These are phyloP conservation scores for Ocimum tenuiflorum DNA, from an alignment of 257 asterid genomes.

Conservation along the genomic window DNA sequence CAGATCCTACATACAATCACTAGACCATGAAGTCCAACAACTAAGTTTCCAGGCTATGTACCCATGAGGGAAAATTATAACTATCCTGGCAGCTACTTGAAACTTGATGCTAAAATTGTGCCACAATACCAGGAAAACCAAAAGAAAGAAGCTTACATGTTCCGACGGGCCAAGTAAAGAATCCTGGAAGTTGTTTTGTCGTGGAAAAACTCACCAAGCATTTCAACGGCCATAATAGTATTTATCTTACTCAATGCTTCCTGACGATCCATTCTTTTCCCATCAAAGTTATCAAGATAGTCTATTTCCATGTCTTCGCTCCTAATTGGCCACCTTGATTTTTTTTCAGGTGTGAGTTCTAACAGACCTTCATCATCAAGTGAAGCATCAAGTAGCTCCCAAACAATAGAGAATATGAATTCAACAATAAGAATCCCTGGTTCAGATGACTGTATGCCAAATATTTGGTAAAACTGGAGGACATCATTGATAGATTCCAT, in stretches of 20 bases:
- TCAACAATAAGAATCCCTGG: conserved; percentile 68
- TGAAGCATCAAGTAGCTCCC: conserved; percentile 90
- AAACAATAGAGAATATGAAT: conserved; percentile 60
- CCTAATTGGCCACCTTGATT: conserved; percentile 67
- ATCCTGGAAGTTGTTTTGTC: conserved; percentile 61
- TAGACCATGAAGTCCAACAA: not conserved
- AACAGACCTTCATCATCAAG: conserved; percentile 85
- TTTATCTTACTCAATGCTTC: conserved; percentile 59
- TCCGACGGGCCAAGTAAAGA: conserved; percentile 70
- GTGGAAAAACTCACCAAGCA: conserved; percentile 70
- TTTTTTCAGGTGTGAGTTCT: conserved; percentile 67
- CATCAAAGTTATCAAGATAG: conserved; percentile 49
- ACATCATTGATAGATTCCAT: conserved; percentile 70
- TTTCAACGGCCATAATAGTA: conserved; percentile 69
- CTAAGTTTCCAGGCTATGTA: conserved; percentile 4
- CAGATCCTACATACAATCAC: conserved; percentile 20
- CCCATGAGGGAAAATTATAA: not conserved
- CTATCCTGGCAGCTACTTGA: conserved; percentile 5
- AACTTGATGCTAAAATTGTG: not conserved
- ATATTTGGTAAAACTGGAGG: conserved; percentile 55
- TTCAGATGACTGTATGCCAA: conserved; percentile 62
- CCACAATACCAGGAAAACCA: not conserved
- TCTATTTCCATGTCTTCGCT: conserved; percentile 77
- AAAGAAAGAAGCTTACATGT: conserved; percentile 63
- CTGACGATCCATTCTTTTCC: conserved; percentile 51